Evolutionary conservation across 768 basidiomycete species (phyloP).

Genomic region (Mycena amicta): DNA sequence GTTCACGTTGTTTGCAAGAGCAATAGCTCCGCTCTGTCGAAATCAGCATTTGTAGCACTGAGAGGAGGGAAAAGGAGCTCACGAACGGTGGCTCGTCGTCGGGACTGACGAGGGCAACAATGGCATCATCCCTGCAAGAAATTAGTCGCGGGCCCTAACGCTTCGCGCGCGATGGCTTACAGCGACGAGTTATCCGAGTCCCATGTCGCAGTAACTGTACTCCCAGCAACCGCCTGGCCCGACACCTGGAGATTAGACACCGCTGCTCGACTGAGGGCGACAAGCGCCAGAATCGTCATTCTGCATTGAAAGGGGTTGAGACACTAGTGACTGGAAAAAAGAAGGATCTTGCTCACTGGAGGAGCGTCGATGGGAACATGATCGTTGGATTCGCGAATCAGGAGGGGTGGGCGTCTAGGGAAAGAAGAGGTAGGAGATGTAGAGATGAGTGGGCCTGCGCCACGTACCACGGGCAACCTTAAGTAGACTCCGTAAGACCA

Average conservation of each 20-base stretch:
- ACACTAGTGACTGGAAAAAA: neutral
- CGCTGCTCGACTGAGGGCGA: neutral
- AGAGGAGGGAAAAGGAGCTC: neutral
- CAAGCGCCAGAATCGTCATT: constrained; percentile 4
- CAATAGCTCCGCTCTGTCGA: neutral
- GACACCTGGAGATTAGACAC: constrained; percentile 9
- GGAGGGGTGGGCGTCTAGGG: neutral
- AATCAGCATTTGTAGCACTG: neutral
- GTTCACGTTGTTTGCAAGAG: constrained; percentile 10
- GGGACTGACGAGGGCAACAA: neutral
- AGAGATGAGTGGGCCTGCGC: neutral
- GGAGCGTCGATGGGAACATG: neutral
- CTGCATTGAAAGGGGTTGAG: constrained; percentile 3
- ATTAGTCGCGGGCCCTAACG: too few species aligned
- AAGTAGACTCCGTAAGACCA: too few species aligned
- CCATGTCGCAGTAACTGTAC: constrained; percentile 2
- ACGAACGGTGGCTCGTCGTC: neutral
- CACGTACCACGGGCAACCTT: neutral
- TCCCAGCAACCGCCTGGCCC: neutral
- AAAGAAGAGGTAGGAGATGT: neutral
- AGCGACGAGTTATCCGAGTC: constrained; percentile 1
- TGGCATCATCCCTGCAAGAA: neutral
- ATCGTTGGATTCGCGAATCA: too few species aligned
- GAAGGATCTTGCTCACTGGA: neutral
- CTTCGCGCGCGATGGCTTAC: neutral